Evolutionary conservation across 2,329 filamentous ascomycete species (phyloP), one percentile per base, ranked within the genome.

Genomic region (Penicillium sp.): DNA sequence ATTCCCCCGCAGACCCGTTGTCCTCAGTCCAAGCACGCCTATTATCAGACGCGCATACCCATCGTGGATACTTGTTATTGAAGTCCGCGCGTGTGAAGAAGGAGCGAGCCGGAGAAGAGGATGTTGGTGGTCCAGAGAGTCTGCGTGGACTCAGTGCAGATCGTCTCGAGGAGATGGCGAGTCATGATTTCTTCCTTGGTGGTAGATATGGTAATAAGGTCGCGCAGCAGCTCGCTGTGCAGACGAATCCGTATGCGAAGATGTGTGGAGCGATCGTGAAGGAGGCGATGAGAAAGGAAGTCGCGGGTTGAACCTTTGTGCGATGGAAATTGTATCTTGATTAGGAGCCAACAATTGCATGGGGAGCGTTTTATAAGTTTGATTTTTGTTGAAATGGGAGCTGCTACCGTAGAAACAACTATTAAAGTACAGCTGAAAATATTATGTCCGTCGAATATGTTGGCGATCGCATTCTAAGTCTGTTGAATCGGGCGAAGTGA

Each of bases 201-300:
- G 80, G 79, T 1, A 61, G 76, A 39, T 84, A 79, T 66, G 82
- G 82, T 1, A 83, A 83, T 65, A 76, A 79, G 51, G 73, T 81
- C 23, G 82, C 81, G 41, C 75, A 78, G 61, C 78, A 81, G 60
- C 72, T 85, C 71, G 80, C 81, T 13, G 81, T 85, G 15, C 74
- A 79, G 66, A 84, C 81, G 44, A 85, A 85, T 70, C 82, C 82
- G 28, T 83, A 85, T 69, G 81, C 81, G 29, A 84, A 83, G 70
- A 78, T 85, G 72, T 85, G 82, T 67, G 82, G 82, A 4, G 80
- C 76, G 1, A 84, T 85, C 65, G 82, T 85, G 10, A 80, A 79
- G 70, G 80, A 84, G 68, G 82, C 82, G 13, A 71, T 85, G 70
- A 76, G 69, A 60, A 80, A 81, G 66, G 82, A 85, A 69, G 71